phyloP scores from a whole-genome alignment of 371 early-diverging fungal species.

The Cokeromyces recurvatus region DNA sequence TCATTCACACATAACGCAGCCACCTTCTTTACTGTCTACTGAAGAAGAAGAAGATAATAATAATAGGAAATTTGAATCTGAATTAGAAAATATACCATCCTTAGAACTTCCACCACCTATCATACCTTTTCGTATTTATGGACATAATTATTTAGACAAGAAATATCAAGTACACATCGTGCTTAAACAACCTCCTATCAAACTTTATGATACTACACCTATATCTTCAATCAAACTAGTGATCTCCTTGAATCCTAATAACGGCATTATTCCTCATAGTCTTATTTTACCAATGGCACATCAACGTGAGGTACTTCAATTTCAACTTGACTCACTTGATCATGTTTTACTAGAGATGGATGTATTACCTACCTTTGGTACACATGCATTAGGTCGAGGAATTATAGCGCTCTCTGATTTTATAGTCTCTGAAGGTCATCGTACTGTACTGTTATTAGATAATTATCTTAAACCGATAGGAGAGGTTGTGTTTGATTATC shows the following conservation, averaged over 20 bases:
- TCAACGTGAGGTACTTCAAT: slow-evolving; percentile 71
- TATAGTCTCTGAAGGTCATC: slow-evolving; percentile 38
- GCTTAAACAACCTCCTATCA: slow-evolving; percentile 55
- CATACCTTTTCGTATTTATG: slow-evolving; percentile 94
- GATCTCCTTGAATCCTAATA: slow-evolving; percentile 73
- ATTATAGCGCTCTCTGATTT: slow-evolving; percentile 51
- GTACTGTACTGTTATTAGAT: slow-evolving; percentile 77
- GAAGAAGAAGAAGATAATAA: slow-evolving; percentile 10
- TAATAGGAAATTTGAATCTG: background rate
- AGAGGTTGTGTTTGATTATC: slow-evolving; percentile 77
- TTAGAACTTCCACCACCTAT: slow-evolving; percentile 93
- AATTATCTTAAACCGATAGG: slow-evolving; percentile 85
- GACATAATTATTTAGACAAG: slow-evolving; percentile 92
- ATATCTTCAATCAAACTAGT: slow-evolving; percentile 60
- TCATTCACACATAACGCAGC: background rate
- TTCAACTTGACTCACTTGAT: slow-evolving; percentile 73
- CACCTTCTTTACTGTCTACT: background rate
- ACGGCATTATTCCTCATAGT: slow-evolving; percentile 84
- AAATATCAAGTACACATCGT: slow-evolving; percentile 77
- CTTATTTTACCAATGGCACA: slow-evolving; percentile 87
- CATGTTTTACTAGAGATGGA: slow-evolving; percentile 85
- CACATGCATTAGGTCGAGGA: slow-evolving; percentile 86
- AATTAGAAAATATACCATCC: slow-evolving; percentile 76
- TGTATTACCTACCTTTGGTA: slow-evolving; percentile 92
- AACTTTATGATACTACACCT: slow-evolving; percentile 62